phyloP scores from a whole-genome alignment of 176 grass and related monocot genomes.

The Juncus inflexus region DNA sequence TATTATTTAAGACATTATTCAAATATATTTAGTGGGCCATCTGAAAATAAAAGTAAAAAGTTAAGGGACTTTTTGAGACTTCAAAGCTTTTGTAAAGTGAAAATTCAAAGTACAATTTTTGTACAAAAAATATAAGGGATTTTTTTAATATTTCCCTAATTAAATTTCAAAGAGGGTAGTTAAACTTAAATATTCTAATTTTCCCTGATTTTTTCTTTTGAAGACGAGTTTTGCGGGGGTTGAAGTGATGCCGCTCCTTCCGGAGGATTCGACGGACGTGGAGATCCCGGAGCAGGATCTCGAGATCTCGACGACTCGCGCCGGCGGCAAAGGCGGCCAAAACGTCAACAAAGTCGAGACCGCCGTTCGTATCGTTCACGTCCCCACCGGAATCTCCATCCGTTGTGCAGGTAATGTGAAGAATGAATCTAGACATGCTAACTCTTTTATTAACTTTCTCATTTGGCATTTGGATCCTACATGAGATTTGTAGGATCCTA shows the following conservation, averaged over 20 bases:
- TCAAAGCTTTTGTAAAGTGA: no score
- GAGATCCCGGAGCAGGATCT: constrained; percentile 97
- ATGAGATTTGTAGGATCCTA: constrained; percentile 4
- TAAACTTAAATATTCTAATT: not conserved
- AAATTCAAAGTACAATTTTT: no score
- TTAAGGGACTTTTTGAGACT: no score
- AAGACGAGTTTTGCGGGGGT: constrained; percentile 96
- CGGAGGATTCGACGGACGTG: constrained; percentile 69
- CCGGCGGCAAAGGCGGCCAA: constrained; percentile 92
- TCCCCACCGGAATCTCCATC: constrained; percentile 82
- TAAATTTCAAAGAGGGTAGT: no score
- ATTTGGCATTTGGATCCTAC: not conserved
- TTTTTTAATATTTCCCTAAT: no score
- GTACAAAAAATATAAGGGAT: no score
- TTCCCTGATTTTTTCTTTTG: constrained; percentile 6
- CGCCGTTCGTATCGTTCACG: constrained; percentile 91
- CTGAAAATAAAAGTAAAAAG: no score
- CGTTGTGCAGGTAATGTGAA: constrained; percentile 66
- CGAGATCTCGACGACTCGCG: constrained; percentile 86
- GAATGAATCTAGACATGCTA: no score
- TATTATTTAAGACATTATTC: no score
- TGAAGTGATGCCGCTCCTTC: constrained; percentile 91
- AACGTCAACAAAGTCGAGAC: constrained; percentile 99
- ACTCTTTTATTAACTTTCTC: not conserved
- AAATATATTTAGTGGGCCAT: no score